Base-by-base conservation (phyloP, 2,329 filamentous ascomycete genomes). In the Lomentospora prolificans region DNA sequence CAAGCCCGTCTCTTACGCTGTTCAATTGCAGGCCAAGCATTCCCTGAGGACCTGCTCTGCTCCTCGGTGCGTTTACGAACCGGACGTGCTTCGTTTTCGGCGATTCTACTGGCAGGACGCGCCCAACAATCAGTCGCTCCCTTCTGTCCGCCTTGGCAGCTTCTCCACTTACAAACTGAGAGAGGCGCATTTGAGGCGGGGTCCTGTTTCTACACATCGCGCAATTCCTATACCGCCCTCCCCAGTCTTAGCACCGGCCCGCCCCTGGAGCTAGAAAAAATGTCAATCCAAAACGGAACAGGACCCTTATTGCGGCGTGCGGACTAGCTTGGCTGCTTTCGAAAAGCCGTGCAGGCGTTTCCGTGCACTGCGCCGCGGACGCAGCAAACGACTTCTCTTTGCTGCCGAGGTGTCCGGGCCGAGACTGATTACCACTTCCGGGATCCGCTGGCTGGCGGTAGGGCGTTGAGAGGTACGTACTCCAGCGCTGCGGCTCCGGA, bases 131-230 rank as follows among this genome's bases (percentile, higher is more conserved):
- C 44, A 9, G 22, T 25, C 44, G 12, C 44, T 48, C 44, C 44
- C 44, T 48, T 48, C 44, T 48, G 44, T 48, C 44, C 44, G 44
- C 7, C 44, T 48, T 48, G 44, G 44, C 44, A 14, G 17, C 41
- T 25, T 8, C n/a, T 41, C 36, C 36, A 12, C 36, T 17, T 17
- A 41, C 36, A 17, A 7, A 5, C 36, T 17, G 36, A 8, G 19
- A 41, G 19, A 41, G 36, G 19, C n/a, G 36, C 36, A 41, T 41
- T 17, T 17, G 19, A 19, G 36, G 36, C 36, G 36, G 36, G 36
- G 36, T 19, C 19, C n/a, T 14, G 36, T 41, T 41, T 41, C 36
- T 39, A 17, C 36, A 19, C 19, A 17, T 5, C 19, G 2, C n/a
- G 10, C 36, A n/a, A n/a, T n/a, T 25, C 10, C 2, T 46, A 8